These are phyloP conservation scores for Amborella trichopoda DNA, from an alignment of 164 flowering plant species.

Conservation along the genomic window DNA sequence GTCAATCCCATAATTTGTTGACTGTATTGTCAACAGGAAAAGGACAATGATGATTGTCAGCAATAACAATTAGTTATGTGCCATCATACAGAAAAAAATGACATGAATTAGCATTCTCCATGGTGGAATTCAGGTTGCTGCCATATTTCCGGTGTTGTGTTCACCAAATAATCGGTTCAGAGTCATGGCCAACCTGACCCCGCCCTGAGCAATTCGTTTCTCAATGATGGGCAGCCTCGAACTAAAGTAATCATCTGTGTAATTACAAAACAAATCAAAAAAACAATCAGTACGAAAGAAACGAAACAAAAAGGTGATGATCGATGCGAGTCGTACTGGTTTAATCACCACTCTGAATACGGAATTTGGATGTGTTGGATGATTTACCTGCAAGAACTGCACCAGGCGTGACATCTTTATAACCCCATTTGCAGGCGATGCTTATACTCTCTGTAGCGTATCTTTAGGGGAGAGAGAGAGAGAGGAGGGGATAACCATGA, in stretches of 20 bases:
- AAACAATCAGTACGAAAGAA: not conserved
- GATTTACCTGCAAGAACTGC: slow-evolving; percentile 57
- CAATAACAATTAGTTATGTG: no score
- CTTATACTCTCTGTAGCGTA: slow-evolving; percentile 81
- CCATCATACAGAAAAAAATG: no score
- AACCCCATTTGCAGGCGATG: slow-evolving; percentile 93
- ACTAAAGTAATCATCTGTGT: slow-evolving; percentile 78
- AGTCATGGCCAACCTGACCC: slow-evolving; percentile 76
- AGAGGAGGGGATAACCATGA: not conserved
- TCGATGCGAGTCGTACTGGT: not conserved
- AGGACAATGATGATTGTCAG: no score
- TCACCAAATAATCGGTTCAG: slow-evolving; percentile 54
- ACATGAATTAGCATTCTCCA: no score
- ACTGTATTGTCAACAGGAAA: no score
- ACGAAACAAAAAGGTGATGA: not conserved
- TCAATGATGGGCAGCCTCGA: slow-evolving; percentile 70
- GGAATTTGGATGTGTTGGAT: not conserved
- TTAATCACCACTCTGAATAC: not conserved
- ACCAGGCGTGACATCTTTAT: slow-evolving; percentile 57
- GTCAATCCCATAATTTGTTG: no score
- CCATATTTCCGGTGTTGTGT: slow-evolving; percentile 5
- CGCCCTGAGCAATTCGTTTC: slow-evolving; percentile 89
- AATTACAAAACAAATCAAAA: not conserved
- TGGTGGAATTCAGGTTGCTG: no score
- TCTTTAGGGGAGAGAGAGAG: slow-evolving; percentile 17